phyloP scores from a whole-genome alignment of 495 filamentous ascomycete species.

The Podospora pseudopauciseta region DNA sequence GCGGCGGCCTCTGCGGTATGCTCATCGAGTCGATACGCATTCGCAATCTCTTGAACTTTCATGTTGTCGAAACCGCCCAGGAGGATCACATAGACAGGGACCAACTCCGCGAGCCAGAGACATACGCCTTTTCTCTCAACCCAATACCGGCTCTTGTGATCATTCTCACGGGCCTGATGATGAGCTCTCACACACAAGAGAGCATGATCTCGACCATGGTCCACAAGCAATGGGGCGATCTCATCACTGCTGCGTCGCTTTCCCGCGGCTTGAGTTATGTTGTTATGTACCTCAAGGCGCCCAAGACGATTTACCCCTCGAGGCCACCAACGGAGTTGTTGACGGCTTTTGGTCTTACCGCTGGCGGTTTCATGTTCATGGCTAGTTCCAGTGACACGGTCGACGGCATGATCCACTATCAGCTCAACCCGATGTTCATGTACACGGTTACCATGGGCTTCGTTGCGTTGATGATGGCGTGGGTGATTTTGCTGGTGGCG shows the following conservation, averaged over 20 bases:
- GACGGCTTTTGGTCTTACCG: slow-evolving; percentile 78
- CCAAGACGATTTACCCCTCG: slow-evolving; percentile 75
- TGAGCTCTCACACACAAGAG: slow-evolving; percentile 85
- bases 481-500: slow-evolving; percentile 72
- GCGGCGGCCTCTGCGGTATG: slow-evolving; percentile 93
- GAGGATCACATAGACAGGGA: slow-evolving; percentile 42
- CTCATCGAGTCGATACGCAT: slow-evolving; percentile 77
- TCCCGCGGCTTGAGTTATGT: slow-evolving; percentile 78
- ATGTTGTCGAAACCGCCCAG: slow-evolving; percentile 43
- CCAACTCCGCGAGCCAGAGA: slow-evolving; percentile 56
- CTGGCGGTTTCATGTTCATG: slow-evolving; percentile 92
- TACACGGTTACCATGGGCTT: slow-evolving; percentile 88
- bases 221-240: slow-evolving; percentile 89
- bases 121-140: slow-evolving; percentile 77
- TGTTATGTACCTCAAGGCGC: slow-evolving; percentile 74
- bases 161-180: slow-evolving; percentile 84
- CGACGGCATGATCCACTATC: slow-evolving; percentile 68
- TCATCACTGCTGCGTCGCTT: slow-evolving; percentile 77
- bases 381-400: slow-evolving; percentile 73
- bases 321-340: slow-evolving; percentile 90
- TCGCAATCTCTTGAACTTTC: slow-evolving; percentile 66
- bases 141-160: slow-evolving; percentile 86
- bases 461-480: slow-evolving; percentile 81
- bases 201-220: slow-evolving; percentile 87
- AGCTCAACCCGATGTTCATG: slow-evolving; percentile 81